These are phyloP conservation scores for Rosa hybrid DNA, from an alignment of 331 rosid species.

Conservation along the genomic window DNA sequence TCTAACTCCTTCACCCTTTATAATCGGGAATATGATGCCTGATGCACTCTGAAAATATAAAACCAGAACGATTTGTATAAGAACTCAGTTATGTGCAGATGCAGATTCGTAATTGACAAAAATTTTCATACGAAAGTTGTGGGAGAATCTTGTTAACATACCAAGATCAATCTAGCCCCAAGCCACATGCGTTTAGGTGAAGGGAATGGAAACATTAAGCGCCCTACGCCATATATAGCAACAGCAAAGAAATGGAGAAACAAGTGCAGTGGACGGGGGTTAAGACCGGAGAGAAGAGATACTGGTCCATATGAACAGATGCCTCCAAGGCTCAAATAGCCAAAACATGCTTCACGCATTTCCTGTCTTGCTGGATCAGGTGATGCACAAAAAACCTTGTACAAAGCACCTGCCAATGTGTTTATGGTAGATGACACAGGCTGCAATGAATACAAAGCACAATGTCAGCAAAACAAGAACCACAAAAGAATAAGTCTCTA, in stretches of 20 bases:
- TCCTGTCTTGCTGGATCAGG: conserved; percentile 66
- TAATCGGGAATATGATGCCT: conserved; percentile 71
- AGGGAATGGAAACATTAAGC: conserved; percentile 64
- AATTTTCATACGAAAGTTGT: background rate
- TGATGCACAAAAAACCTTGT: conserved; percentile 76
- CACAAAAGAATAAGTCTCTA: background rate
- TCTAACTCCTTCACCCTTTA: conserved; percentile 76
- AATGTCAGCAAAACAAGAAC: background rate
- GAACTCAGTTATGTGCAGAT: background rate
- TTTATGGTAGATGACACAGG: conserved; percentile 83
- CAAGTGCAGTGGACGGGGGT: conserved; percentile 60
- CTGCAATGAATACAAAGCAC: conserved; percentile 39
- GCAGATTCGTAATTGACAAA: background rate
- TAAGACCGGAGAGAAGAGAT: conserved; percentile 71
- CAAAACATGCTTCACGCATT: conserved; percentile 73
- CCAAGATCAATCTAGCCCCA: conserved; percentile 59
- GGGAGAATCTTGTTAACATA: conserved; percentile 14
- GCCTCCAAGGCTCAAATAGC: conserved; percentile 79
- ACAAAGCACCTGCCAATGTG: conserved; percentile 69
- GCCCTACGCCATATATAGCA: conserved; percentile 67
- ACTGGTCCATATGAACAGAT: conserved; percentile 68
- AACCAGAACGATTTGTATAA: background rate
- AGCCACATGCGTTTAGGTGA: conserved; percentile 51
- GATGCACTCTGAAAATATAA: conserved; percentile 61
- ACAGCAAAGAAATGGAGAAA: conserved; percentile 70